These are phyloP conservation scores for Cotoneaster glaucophyllus DNA, from an alignment of 306 rosid species.

Conservation along the genomic window DNA sequence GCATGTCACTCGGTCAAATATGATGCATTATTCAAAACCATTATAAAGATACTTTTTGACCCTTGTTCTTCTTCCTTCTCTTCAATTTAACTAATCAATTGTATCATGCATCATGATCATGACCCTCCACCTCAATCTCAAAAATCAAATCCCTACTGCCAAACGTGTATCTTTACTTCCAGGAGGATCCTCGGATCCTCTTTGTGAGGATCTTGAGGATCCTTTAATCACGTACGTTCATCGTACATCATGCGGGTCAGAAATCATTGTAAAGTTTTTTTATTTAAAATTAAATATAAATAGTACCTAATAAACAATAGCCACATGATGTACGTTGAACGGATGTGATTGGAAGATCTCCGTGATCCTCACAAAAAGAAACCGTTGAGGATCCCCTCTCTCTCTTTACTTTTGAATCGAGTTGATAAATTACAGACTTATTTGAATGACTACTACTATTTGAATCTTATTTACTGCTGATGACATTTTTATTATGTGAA, in stretches of 20 bases:
- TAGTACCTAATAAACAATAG: too few relatives aligned
- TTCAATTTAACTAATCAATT: not conserved
- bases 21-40: not conserved
- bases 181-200: too few relatives aligned
- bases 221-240: too few relatives aligned
- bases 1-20: not conserved
- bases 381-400: too few relatives aligned
- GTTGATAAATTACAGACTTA: not conserved
- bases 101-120: not conserved
- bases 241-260: fast-evolving
- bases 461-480: too few relatives aligned
- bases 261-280: too few relatives aligned
- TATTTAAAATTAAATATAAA: too few relatives aligned
- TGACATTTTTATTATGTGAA: not conserved
- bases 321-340: too few relatives aligned
- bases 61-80: not conserved
- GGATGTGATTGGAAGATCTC: too few relatives aligned
- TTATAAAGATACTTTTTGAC: slow-evolving; percentile 8
- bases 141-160: not conserved
- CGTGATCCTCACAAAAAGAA: too few relatives aligned
- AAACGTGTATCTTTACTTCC: not conserved
- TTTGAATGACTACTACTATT: not conserved
- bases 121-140: not conserved
- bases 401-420: not conserved
- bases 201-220: too few relatives aligned